Percentiles rank a stretch among this genome's conserved stretches.
These are phyloP conservation scores for Xylaria polymorpha DNA, from an alignment of 2,329 filamentous ascomycete species.

Conservation along the genomic window DNA sequence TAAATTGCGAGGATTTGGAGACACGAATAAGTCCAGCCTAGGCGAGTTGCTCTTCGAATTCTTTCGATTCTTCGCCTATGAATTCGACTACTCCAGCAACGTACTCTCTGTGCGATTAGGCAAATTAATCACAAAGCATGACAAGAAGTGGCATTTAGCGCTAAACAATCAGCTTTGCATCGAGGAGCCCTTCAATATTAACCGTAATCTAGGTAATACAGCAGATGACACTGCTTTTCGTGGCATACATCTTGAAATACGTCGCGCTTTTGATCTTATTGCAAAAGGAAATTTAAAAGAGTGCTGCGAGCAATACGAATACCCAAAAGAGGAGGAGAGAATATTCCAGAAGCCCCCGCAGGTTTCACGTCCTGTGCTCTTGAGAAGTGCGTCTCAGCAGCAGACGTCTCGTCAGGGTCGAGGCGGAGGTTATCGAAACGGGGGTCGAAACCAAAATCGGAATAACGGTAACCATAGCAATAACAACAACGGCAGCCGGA, in stretches of 20 bases:
- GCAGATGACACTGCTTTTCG: conserved; percentile 95
- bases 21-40: conserved; percentile 81
- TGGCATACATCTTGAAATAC: conserved; percentile 88
- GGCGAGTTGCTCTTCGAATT: conserved; percentile 94
- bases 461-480: conserved; percentile 56
- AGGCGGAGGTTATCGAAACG: conserved; percentile 59
- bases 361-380: conserved; percentile 65
- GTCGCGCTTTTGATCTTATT: conserved; percentile 86
- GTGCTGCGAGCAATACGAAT: conserved; percentile 89
- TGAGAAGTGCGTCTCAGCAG: conserved; percentile 71
- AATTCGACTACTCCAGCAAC: conserved; percentile 87
- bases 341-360: conserved; percentile 68
- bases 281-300: conserved; percentile 81
- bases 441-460: conserved; percentile 56
- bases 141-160: conserved; percentile 87
- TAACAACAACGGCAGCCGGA: conserved; percentile 52
- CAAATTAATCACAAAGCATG: conserved; percentile 79
- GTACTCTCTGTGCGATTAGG: conserved; percentile 89
- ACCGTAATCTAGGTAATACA: conserved; percentile 92
- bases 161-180: conserved; percentile 90
- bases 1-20: conserved; percentile 77
- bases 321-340: conserved; percentile 82
- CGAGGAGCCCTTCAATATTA: conserved; percentile 94
- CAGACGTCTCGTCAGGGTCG: conserved; percentile 61
- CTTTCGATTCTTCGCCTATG: conserved; percentile 93